Evolutionary conservation across 2,329 filamentous ascomycete genomes (phyloP), one percentile per base, ranked within the genome.

Genomic region (Madurella fahalii): DNA sequence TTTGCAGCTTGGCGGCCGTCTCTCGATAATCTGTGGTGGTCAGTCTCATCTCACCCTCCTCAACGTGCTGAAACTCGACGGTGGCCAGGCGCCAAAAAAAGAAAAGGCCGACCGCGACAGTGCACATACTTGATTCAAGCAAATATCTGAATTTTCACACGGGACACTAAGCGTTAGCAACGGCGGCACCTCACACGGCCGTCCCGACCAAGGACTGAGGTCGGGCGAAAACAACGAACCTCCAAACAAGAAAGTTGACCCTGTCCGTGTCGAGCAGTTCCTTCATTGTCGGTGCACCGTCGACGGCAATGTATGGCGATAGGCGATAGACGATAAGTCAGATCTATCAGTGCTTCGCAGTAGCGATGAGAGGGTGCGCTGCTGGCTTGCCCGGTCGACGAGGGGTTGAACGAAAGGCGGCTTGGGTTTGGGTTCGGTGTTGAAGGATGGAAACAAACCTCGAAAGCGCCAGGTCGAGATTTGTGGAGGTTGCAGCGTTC

Each of bases 171-270:
- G 30, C 45, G 56, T 64, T 44, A 61, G 58, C 56, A 31, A 54
- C 31, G 12, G 39, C 15, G 34, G 25, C 47, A 42, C 45, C 18
- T 32, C 48, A 13, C 25, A 43, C 42, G 43, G 43, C 25, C 49
- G 55, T 34, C 40, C 37, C 18, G 44, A 52, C 34, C 49, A 37
- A 46, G 16, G 31, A 12, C 41, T 42, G 50, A 59, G 57, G 50
- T 60, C 50, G 57, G 59, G 52, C 50, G 57, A 62, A 63, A 61
- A 58, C 59, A 57, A 79, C 83, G 72, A 77, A 86, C 83, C 82
- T 84, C 83, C 83, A 86, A 69, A 86, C 78, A 70, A 86, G 78
- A 77, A 82, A 86, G 76, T 86, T 86, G 77, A 86, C 75, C 76
- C 81, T 78, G 71, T 86, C 78, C 62, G 81, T 84, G 77, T 84